A percentile compares a stretch with the other conserved stretches of the same genome.
phyloP scores from a whole-genome alignment of 768 basidiomycete genomes.

The Xerocomus spinulosus region DNA sequence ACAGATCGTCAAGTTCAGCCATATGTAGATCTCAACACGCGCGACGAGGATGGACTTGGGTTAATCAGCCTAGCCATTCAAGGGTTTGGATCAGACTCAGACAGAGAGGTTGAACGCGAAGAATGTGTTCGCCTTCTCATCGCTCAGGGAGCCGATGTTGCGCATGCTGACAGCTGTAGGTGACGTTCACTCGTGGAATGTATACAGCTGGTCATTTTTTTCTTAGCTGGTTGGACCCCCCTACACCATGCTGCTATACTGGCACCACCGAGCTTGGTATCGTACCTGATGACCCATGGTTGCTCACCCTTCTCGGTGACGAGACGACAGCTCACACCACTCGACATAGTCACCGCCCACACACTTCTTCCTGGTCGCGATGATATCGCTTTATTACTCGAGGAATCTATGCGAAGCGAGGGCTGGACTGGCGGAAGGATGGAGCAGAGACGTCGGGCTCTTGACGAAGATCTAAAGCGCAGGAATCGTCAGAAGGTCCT shows the following conservation, averaged over 20 bases:
- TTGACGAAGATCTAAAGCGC: conserved; percentile 56
- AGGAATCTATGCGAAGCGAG: conserved; percentile 82
- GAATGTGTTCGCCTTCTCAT: conserved; percentile 82
- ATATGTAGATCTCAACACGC: conserved; percentile 60
- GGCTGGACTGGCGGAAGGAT: conserved; percentile 79
- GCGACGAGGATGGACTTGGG: conserved; percentile 85
- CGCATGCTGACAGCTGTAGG: conserved; percentile 58
- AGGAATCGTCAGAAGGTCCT: conserved; percentile 50
- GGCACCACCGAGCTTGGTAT: conserved; percentile 86
- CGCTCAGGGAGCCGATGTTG: conserved; percentile 69
- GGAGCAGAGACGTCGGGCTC: conserved; percentile 57
- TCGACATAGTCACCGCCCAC: conserved; percentile 87
- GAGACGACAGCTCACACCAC: conserved; percentile 72
- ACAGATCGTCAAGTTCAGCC: conserved; percentile 61
- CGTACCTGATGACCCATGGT: conserved; percentile 89
- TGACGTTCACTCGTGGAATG: conserved; percentile 4
- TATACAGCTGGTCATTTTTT: conserved; percentile 2
- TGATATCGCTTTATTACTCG: conserved; percentile 81
- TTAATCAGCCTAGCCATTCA: conserved; percentile 74
- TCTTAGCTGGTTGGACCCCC: conserved; percentile 88
- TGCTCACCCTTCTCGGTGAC: conserved; percentile 80
- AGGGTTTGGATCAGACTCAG: conserved; percentile 77
- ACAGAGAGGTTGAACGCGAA: conserved; percentile 84
- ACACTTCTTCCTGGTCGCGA: conserved; percentile 76
- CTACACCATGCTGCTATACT: conserved; percentile 88